A percentile compares a stretch with the other conserved stretches of the same genome.
These are phyloP conservation scores for Takashimella tepidaria DNA, from an alignment of 1,284 basidiomycete species.

Conservation along the genomic window DNA sequence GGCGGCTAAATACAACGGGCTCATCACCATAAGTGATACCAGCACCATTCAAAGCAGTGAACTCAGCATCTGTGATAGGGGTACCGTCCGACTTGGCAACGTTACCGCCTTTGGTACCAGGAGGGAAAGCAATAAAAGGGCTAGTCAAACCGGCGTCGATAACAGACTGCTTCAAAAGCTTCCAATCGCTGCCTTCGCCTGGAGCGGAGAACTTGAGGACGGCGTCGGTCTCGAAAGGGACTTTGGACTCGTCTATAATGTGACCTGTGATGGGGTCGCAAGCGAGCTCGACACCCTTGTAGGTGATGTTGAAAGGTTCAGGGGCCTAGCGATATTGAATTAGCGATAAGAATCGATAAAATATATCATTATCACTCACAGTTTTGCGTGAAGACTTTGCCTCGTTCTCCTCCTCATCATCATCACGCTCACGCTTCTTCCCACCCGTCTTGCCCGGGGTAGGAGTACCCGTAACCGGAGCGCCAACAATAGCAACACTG, in stretches of 20 bases:
- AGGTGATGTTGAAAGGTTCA: slow-evolving; percentile 48
- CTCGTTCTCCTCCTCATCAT: slow-evolving; percentile 37
- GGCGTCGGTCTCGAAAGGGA: slow-evolving; percentile 48
- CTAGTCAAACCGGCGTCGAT: slow-evolving; percentile 18
- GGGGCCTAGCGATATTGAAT: slow-evolving; percentile 60
- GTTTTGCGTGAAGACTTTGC: neutral
- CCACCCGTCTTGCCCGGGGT: slow-evolving; percentile 14
- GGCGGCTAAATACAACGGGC: slow-evolving; percentile 33
- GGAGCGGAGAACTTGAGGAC: slow-evolving; percentile 41
- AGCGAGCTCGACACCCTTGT: slow-evolving; percentile 63
- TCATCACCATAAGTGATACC: slow-evolving; percentile 48
- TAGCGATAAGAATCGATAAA: slow-evolving; percentile 50
- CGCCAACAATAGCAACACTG: slow-evolving; percentile 39
- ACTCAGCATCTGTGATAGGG: slow-evolving; percentile 48
- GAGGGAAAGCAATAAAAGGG: slow-evolving; percentile 43
- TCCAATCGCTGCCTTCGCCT: slow-evolving; percentile 49
- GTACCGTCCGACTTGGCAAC: slow-evolving; percentile 48
- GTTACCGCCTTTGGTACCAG: slow-evolving; percentile 45
- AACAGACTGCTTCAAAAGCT: slow-evolving; percentile 48
- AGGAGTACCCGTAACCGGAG: neutral
- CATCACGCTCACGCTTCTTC: slow-evolving; percentile 44
- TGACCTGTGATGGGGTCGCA: slow-evolving; percentile 58
- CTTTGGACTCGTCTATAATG: slow-evolving; percentile 33
- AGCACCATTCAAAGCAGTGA: slow-evolving; percentile 47
- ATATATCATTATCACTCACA: slow-evolving; percentile 35